Evolutionary conservation across 1,139 yeast genomes (phyloP).

Genomic region (Candida tunisiensis): DNA sequence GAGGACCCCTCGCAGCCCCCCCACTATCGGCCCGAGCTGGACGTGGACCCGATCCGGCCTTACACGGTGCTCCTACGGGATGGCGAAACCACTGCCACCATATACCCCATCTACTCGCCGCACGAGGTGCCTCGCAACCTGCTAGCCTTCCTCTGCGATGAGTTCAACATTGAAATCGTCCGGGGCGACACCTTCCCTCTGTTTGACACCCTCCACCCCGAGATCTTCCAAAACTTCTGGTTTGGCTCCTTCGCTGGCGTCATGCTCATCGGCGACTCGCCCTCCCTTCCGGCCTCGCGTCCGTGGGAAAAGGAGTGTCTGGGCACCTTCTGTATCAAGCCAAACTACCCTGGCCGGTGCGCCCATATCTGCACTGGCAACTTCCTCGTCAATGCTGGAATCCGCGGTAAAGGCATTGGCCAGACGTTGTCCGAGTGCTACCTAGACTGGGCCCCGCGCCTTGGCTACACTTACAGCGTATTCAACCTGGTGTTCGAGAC

Average conservation of each 20-base stretch:
- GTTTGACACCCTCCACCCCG: constrained; percentile 56
- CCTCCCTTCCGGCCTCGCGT: constrained; percentile 21
- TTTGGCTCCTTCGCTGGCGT: constrained; percentile 68
- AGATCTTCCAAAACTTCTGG: constrained; percentile 72
- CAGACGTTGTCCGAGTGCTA: constrained; percentile 68
- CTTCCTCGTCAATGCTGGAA: constrained; percentile 81
- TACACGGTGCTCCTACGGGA: constrained; percentile 67
- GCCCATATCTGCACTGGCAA: constrained; percentile 88
- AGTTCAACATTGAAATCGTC: constrained; percentile 83
- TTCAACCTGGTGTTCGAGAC: constrained; percentile 83
- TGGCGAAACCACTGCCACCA: constrained; percentile 83
- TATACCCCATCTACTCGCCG: constrained; percentile 62
- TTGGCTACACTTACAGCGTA: constrained; percentile 73
- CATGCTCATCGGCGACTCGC: constrained; percentile 49
- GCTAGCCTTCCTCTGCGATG: constrained; percentile 70
- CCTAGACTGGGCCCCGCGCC: constrained; percentile 76
- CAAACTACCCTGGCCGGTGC: constrained; percentile 85
- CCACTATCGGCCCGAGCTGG: constrained; percentile 25
- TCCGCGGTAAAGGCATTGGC: constrained; percentile 88
- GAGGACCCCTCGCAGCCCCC: constrained; percentile 27
- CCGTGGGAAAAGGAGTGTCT: constrained; percentile 87
- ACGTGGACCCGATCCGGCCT: constrained; percentile 8
- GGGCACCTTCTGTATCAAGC: constrained; percentile 70
- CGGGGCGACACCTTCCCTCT: constrained; percentile 80
- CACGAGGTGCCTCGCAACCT: constrained; percentile 58